Evolutionary conservation across 805 yeast species (phyloP), one percentile per base, ranked within the genome.

Genomic region (Metschnikowia vanudenii): DNA sequence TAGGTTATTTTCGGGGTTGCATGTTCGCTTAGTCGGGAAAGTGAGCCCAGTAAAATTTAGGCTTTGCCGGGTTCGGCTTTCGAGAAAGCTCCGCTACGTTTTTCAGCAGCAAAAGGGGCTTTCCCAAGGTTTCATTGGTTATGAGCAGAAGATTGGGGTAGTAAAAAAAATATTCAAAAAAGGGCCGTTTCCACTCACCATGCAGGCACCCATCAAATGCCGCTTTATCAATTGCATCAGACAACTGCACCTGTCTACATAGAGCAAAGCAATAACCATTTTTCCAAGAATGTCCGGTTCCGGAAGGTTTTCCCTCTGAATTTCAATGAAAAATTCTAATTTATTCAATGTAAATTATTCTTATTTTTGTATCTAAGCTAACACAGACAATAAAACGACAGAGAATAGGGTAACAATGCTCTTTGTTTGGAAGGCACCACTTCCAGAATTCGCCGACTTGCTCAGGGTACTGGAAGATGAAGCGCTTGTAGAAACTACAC

Each of bases 151-250:
- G 13, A 6, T 12, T 13, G 32, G 32, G 14, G 32, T 6, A 29
- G 32, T 6, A 4, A 29, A 10, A 29, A 29, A 22, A 22, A n/a
- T n/a, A n/a, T n/a, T n/a, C n/a, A 22, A 22, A 22, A 22, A 22
- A 22, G 4, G 24, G 24, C 24, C 24, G 24, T 22, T 22, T 22
- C 35, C 35, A 14, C 19, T 5, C 16, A 10, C 41, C 34, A n/a
- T 37, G 46, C 41, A 43, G 41, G 41, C 16, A 12, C 17, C n/a
- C 11, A 9, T 31, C 13, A 30, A 43, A 17, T 31, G 46, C 46
- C 40, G 41, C 46, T 19, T 43, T 43, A 43, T 43, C 46, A 22
- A 43, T 29, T 20, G 20, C 34, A 43, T 43, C 46, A 30, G 46
- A 20, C 37, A 20, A n/a, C 43, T 16, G 5, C 22, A 16, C 33